A percentile compares a stretch with the other conserved stretches of the same genome.
These are phyloP conservation scores for Citrullus amarus DNA, from an alignment of 306 rosid species.

Conservation along the genomic window DNA sequence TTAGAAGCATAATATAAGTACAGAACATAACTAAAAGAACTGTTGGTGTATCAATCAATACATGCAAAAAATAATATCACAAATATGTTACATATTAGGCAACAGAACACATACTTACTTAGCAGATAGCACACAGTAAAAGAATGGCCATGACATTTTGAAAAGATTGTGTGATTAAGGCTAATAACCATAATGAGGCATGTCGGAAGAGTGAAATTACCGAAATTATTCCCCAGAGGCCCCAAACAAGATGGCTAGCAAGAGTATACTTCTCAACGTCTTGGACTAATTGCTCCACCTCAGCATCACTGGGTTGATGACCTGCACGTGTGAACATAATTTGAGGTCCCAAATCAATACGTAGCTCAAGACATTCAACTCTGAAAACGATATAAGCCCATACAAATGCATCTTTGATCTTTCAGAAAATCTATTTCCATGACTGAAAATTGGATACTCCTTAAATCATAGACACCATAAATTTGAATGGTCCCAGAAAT, in stretches of 20 bases:
- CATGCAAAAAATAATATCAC: background rate
- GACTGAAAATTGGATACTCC: background rate
- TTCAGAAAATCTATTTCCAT: background rate
- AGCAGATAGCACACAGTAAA: background rate
- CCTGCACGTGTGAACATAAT: conserved; percentile 27
- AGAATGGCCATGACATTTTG: background rate
- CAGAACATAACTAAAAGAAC: background rate
- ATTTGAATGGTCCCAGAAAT: background rate
- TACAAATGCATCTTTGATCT: background rate
- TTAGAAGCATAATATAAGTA: background rate
- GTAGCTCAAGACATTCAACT: background rate
- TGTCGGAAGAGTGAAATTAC: conserved; percentile 15
- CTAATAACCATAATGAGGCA: background rate
- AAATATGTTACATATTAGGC: background rate
- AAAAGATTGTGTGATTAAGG: background rate
- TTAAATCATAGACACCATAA: background rate
- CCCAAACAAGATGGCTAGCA: conserved; percentile 68
- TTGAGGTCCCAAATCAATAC: conserved; percentile 1
- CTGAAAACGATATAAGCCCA: background rate
- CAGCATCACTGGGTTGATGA: conserved; percentile 24
- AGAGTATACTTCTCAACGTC: conserved; percentile 59
- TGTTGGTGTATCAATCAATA: background rate
- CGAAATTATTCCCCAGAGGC: conserved; percentile 79
- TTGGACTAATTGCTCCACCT: conserved; percentile 41
- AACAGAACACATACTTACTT: background rate